phyloP scores from a whole-genome alignment of 208 protist species.

The Phytomonas serpens region DNA sequence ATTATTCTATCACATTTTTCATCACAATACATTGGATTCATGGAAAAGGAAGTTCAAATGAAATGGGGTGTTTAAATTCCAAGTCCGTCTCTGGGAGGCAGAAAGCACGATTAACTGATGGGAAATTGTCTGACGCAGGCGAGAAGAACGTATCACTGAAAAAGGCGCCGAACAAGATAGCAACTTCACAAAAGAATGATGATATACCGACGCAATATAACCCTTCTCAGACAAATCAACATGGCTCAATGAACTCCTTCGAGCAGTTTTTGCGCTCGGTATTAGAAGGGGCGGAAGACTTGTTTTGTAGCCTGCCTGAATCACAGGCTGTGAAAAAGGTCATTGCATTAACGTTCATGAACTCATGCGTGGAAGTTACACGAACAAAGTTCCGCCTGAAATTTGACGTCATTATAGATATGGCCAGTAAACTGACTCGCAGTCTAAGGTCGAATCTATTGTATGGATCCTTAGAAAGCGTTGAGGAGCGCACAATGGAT shows the following conservation, averaged over 20 bases:
- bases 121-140: background rate
- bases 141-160: background rate
- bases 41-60: slow-evolving; percentile 9
- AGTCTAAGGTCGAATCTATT: slow-evolving; percentile 42
- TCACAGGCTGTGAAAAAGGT: slow-evolving; percentile 40
- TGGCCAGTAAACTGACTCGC: slow-evolving; percentile 16
- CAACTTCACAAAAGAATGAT: slow-evolving; percentile 3
- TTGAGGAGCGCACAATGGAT: slow-evolving; percentile 76
- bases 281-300: slow-evolving; percentile 46
- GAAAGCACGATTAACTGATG: slow-evolving; percentile 5
- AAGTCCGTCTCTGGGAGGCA: slow-evolving; percentile 30
- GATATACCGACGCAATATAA: background rate
- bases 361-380: slow-evolving; percentile 72
- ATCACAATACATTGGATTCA: background rate
- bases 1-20: slow-evolving; percentile 13
- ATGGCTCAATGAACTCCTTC: background rate
- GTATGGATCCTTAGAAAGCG: slow-evolving; percentile 27
- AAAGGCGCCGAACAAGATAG: slow-evolving; percentile 8
- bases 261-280: slow-evolving; percentile 45
- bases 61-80: slow-evolving; percentile 55
- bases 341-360: slow-evolving; percentile 68
- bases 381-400: slow-evolving; percentile 80
- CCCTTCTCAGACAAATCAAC: background rate
- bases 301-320: slow-evolving; percentile 45
- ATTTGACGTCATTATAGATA: slow-evolving; percentile 36